A percentile compares a stretch with the other conserved stretches of the same genome.
phyloP scores from a whole-genome alignment of 2,329 filamentous ascomycete genomes.

The Metarhizium sp. region DNA sequence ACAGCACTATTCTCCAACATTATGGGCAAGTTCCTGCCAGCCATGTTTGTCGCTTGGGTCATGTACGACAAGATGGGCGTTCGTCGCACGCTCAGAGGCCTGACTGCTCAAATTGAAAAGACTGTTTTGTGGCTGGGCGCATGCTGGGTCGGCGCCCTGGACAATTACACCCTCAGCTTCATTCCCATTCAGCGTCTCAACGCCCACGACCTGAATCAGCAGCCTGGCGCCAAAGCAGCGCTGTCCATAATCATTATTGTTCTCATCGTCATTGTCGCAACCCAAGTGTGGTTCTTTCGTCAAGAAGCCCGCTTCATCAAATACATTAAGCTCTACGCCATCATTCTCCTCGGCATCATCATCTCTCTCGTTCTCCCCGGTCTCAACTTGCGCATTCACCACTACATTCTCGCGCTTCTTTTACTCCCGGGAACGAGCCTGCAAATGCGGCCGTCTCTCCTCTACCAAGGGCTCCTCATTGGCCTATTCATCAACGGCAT shows the following conservation, averaged over 20 bases:
- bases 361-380: slow-evolving; percentile 63
- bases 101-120: slow-evolving; percentile 83
- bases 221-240: slow-evolving; percentile 81
- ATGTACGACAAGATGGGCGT: slow-evolving; percentile 79
- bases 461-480: slow-evolving; percentile 84
- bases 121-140: slow-evolving; percentile 81
- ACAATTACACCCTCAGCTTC: slow-evolving; percentile 90
- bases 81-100: slow-evolving; percentile 56
- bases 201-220: slow-evolving; percentile 75
- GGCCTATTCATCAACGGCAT: slow-evolving; percentile 92
- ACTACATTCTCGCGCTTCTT: slow-evolving; percentile 84
- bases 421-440: slow-evolving; percentile 82
- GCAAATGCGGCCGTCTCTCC: slow-evolving; percentile 72
- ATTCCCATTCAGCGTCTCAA: slow-evolving; percentile 93
- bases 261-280: slow-evolving; percentile 57
- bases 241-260: slow-evolving; percentile 67
- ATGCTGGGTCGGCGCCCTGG: slow-evolving; percentile 83
- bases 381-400: slow-evolving; percentile 80
- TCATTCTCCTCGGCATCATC: slow-evolving; percentile 58
- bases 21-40: slow-evolving; percentile 74
- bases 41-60: slow-evolving; percentile 78
- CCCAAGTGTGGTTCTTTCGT: slow-evolving; percentile 79
- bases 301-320: slow-evolving; percentile 71
- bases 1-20: slow-evolving; percentile 67
- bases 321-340: slow-evolving; percentile 68